A percentile compares a stretch with the other conserved stretches of the same genome.
Conservation (phyloP, 1,139 yeast species). For the Candida sanyaensis region DNA sequence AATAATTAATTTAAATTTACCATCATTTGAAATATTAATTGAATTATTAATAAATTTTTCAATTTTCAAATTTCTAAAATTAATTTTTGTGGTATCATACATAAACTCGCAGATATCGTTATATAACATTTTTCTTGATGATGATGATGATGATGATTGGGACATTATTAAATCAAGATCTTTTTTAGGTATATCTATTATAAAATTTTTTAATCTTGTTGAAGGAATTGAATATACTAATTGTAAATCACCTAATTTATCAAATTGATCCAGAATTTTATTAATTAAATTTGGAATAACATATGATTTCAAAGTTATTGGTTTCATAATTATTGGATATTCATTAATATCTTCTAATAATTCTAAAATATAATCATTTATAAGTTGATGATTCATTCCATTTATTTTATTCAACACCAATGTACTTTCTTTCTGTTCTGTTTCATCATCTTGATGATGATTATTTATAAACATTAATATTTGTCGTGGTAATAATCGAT, state of each 20-base stretch:
- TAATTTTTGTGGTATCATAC: constrained; percentile 20
- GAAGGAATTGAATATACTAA: constrained; percentile 14
- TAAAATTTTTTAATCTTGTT: constrained; percentile 22
- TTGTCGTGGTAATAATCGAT: constrained; percentile 12
- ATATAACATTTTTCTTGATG: constrained; percentile 8
- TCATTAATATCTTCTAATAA: constrained; percentile 15
- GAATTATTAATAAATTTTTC: constrained; percentile 22
- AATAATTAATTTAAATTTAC: constrained; percentile 13
- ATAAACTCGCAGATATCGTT: constrained; percentile 18
- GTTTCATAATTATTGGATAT: constrained; percentile 17
- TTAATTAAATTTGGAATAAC: constrained; percentile 16
- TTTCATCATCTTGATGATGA: background rate
- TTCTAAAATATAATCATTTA: constrained; percentile 10
- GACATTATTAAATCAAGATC: constrained; percentile 18
- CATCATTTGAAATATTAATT: constrained; percentile 15
- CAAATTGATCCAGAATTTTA: constrained; percentile 10
- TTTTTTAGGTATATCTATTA: constrained; percentile 23
- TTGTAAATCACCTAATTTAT: constrained; percentile 18
- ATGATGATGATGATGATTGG: background rate
- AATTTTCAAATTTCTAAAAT: constrained; percentile 22
- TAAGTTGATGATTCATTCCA: constrained; percentile 3
- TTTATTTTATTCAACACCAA: constrained; percentile 10
- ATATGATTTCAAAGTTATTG: constrained; percentile 9
- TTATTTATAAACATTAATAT: constrained; percentile 11
- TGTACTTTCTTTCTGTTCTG: constrained; percentile 1